Base-by-base conservation (phyloP, 148 eudicot species). In the Fagopyrum esculentum region DNA sequence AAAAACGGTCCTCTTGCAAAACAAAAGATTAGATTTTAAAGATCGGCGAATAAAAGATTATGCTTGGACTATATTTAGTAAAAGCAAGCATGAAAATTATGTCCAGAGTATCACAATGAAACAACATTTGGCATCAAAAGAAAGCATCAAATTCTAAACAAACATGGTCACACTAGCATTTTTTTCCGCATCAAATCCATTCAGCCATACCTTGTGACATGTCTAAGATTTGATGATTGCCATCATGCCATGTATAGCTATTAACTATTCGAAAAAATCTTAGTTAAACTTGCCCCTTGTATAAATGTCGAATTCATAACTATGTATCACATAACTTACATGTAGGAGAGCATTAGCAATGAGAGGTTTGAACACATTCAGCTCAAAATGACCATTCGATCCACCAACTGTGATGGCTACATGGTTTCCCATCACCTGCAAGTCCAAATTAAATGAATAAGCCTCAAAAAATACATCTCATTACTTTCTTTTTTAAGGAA, bases 381-480 rank as follows among this genome's bases (percentile, higher is more conserved):
- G 84, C 87, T 95, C 98, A 86, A 95, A 95, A 81, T 95, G 98
- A 74, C 98, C 98, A 86, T 92, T 91, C 80, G 96, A 85, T 78
- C 93, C 98, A 76, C 97, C 98, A 43, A 95, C 89, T 54, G 98
- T 92, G 80, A 92, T 74, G 35, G 93, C 98, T 69, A 95, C 98
- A 69, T 95, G 96, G 84, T 95, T 95, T 69, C 98, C 98, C 89
- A 95, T 95, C 22, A 90, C 96, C 98, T 95, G 87, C 77, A 79
- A 83, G 52, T 19, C 46, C 74, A 73, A 60, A 69, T 17, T 15
- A 71, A 56, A 51, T 72, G 52, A 74, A 75, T 73, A 5, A 71
- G 63, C 64, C 45, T 30, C 40, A 29, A 26, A 30, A 47, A 22
- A 72, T 51, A 19, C 29, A 49, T 35, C 30, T 79, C n/a, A 52